phyloP scores from a whole-genome alignment of 129 eudicot genomes.

The Lonicera japonica region DNA sequence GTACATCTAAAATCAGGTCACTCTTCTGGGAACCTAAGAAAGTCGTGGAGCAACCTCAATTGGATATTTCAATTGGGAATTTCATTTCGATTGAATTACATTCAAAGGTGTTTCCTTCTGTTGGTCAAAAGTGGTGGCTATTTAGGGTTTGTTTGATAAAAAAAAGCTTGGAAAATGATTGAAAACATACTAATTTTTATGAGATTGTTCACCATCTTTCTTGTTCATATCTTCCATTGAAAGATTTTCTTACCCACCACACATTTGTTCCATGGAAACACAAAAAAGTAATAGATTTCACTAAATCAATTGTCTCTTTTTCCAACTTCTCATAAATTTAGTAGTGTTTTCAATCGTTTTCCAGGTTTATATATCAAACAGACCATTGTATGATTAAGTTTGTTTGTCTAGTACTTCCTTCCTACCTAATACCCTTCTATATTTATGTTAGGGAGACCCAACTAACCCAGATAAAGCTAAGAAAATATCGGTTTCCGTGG shows the following conservation, averaged over 20 bases:
- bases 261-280: too few species aligned
- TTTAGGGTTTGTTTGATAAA: background rate
- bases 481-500: constrained; percentile 65
- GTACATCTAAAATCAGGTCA: constrained; percentile 39
- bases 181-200: too few species aligned
- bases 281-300: too few species aligned
- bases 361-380: too few species aligned
- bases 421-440: constrained; percentile 8
- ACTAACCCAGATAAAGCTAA: constrained; percentile 21
- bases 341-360: too few species aligned
- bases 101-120: constrained; percentile 37
- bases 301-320: too few species aligned
- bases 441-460: constrained; percentile 33
- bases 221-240: too few species aligned
- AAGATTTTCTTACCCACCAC: too few species aligned
- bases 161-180: too few species aligned
- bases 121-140: background rate
- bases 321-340: too few species aligned
- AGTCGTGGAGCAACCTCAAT: constrained; percentile 49
- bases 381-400: background rate
- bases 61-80: constrained; percentile 40
- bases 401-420: background rate
- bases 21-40: constrained; percentile 80
- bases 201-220: too few species aligned
- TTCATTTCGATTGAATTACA: constrained; percentile 50